Base-by-base conservation (phyloP, 1,139 yeast genomes). In the Protomyces arabidopsidicola region DNA sequence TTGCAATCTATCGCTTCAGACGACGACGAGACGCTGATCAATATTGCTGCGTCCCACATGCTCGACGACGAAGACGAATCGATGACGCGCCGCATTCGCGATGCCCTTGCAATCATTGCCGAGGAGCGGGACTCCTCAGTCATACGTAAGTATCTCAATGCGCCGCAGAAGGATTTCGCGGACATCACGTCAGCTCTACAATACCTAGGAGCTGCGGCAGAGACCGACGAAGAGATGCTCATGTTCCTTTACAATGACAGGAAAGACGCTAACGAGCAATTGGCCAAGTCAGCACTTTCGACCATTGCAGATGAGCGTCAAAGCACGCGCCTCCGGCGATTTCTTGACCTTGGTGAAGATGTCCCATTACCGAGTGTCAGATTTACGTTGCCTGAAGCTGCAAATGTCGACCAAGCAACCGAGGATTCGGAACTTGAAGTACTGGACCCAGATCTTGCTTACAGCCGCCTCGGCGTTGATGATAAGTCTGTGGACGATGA, bases 181-280 rank as follows among this genome's bases (percentile, higher is more conserved):
- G 81, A 83, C 14, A 68, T 83, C 3, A 72, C 74, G 2, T 80
- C 83, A 60, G 95, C 97, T 0, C 83, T 87, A 68, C 79, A 79
- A 0, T 79, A 81, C 16, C 75, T 90, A 56, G 86, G 84, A 16
- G 81, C 87, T 27, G 86, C 82, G 68, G 83, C 82, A 45, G 79
- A 83, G 5, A 86, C 89, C 2, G 95, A 87, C 71, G 93, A 87
- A 70, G 95, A 87, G 67, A 84, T 87, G 61, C 81, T 87, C 3
- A 79, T 85, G 45, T 86, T 95, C 1, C 91, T 91, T 0, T 85
- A 81, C 69, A 84, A 86, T 65, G 79, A 84, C 60, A 84, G 84
- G 68, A 72, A 80, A 2, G 82, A 82, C 58, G 91, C 87, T 64
- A 71, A 75, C 45, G 56, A 45, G 20, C 51, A 20, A 14, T 31